phyloP scores from a whole-genome alignment of 495 filamentous ascomycete genomes.

The Baudoinia panamericana region DNA sequence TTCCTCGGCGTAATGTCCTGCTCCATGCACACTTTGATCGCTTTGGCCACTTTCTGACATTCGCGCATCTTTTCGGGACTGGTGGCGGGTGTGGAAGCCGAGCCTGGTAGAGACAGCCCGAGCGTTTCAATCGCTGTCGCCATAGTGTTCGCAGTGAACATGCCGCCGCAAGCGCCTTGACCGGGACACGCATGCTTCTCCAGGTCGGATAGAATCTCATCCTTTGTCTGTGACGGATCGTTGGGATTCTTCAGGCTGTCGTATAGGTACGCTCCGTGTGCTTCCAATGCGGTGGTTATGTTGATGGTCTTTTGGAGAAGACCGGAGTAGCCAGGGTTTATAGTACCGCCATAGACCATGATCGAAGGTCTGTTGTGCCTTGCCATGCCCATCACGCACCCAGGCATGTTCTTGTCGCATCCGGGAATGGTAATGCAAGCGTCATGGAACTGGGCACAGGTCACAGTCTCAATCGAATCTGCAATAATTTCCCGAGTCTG shows the following conservation, averaged over 20 bases:
- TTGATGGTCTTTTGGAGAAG: conserved; percentile 72
- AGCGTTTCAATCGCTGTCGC: conserved; percentile 91
- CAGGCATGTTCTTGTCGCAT: conserved; percentile 99
- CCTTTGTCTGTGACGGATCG: conserved; percentile 47
- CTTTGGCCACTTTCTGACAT: conserved; percentile 73
- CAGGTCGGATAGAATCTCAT: conserved; percentile 77
- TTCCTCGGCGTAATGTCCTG: conserved; percentile 75
- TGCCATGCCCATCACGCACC: conserved; percentile 68
- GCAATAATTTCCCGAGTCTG: conserved; percentile 92
- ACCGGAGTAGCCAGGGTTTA: conserved; percentile 69
- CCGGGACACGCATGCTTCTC: conserved; percentile 79
- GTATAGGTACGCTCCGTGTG: conserved; percentile 75
- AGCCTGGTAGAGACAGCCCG: conserved; percentile 81
- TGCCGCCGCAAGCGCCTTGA: conserved; percentile 89
- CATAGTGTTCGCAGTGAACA: conserved; percentile 98
- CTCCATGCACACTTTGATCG: conserved; percentile 76
- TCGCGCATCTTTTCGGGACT: conserved; percentile 88
- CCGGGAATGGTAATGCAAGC: conserved; percentile 91
- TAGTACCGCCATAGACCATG: conserved; percentile 85
- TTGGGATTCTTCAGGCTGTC: conserved; percentile 47
- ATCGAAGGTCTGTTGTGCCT: conserved; percentile 80
- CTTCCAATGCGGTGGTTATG: conserved; percentile 83
- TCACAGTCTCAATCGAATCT: conserved; percentile 86
- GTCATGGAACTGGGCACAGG: conserved; percentile 64
- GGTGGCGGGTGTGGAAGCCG: conserved; percentile 74